A percentile compares a stretch with the other conserved stretches of the same genome.
These are phyloP conservation scores for Lobosporangium transversale DNA, from an alignment of 192 early-diverging fungal genomes.

Conservation along the genomic window DNA sequence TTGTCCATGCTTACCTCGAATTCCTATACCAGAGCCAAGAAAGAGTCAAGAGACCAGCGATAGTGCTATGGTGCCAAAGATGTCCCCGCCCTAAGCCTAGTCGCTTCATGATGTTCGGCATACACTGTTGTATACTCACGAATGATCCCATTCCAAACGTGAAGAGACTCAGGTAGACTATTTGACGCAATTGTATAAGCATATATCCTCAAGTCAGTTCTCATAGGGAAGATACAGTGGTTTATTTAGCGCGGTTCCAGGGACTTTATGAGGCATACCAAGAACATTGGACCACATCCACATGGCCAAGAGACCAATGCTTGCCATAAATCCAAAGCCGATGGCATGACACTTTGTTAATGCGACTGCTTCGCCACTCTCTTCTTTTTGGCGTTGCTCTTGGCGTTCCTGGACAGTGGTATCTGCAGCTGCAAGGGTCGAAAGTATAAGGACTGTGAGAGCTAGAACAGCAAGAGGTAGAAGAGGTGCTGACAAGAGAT, in stretches of 20 bases:
- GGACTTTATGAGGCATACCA: too few species aligned
- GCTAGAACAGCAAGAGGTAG: conserved; percentile 31
- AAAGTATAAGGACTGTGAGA: conserved; percentile 25
- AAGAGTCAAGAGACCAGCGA: conserved; percentile 32
- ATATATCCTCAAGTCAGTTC: too few species aligned
- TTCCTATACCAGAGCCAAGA: conserved; percentile 50
- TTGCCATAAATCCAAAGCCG: conserved; percentile 49
- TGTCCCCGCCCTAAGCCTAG: conserved; percentile 18
- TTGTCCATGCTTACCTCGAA: conserved; percentile 29
- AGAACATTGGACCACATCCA: conserved; percentile 53
- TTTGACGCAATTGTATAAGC: not conserved
- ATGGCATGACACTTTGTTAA: conserved; percentile 47
- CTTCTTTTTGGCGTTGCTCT: conserved; percentile 37
- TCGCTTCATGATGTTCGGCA: conserved; percentile 25
- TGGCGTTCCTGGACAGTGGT: conserved; percentile 44
- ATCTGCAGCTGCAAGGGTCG: conserved; percentile 43
- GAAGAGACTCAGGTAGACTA: conserved; percentile 49
- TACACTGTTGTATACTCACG: conserved; percentile 48
- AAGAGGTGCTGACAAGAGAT: conserved; percentile 35
- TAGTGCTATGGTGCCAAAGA: conserved; percentile 15
- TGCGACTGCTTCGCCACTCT: conserved; percentile 34
- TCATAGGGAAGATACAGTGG: too few species aligned
- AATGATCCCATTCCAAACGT: conserved; percentile 53
- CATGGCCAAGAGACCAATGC: conserved; percentile 52
- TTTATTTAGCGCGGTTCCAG: too few species aligned